These are phyloP conservation scores for Podospora fimiseda DNA, from an alignment of 495 filamentous ascomycete genomes.

Conservation along the genomic window DNA sequence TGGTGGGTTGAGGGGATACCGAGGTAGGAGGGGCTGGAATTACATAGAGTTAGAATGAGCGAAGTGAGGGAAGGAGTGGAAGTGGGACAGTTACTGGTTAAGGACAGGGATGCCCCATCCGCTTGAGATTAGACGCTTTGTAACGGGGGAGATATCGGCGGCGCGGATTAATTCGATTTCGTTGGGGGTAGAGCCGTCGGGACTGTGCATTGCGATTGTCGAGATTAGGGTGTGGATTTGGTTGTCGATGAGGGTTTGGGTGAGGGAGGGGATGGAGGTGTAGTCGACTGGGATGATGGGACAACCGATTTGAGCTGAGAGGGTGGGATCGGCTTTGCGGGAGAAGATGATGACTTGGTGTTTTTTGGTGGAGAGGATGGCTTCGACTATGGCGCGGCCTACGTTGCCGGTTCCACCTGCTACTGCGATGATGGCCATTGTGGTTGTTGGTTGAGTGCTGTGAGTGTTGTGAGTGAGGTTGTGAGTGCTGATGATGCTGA, in stretches of 20 bases:
- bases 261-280: constrained; percentile 30
- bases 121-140: constrained; percentile 45
- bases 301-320: constrained; percentile 20
- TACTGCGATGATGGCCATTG: constrained; percentile 45
- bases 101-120: constrained; percentile 32
- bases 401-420: constrained; percentile 50
- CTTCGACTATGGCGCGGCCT: constrained; percentile 47
- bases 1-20: not conserved
- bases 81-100: constrained; percentile 18
- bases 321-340: constrained; percentile 24
- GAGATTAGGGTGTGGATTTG: constrained; percentile 50
- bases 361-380: constrained; percentile 29
- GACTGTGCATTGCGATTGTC: constrained; percentile 29
- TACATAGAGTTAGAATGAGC: too few species aligned
- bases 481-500: not conserved
- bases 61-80: too few species aligned
- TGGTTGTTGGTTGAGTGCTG: constrained; percentile 1
- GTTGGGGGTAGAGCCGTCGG: constrained; percentile 2
- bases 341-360: constrained; percentile 42
- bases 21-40: too few species aligned
- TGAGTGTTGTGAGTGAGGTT: not conserved
- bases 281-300: constrained; percentile 38
- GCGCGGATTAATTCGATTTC: constrained; percentile 43
- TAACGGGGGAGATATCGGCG: constrained; percentile 38
- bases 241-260: constrained; percentile 38